Base-by-base conservation (phyloP, 2,329 filamentous ascomycete genomes). In the Dryadomyces quercus-mongolicae region DNA sequence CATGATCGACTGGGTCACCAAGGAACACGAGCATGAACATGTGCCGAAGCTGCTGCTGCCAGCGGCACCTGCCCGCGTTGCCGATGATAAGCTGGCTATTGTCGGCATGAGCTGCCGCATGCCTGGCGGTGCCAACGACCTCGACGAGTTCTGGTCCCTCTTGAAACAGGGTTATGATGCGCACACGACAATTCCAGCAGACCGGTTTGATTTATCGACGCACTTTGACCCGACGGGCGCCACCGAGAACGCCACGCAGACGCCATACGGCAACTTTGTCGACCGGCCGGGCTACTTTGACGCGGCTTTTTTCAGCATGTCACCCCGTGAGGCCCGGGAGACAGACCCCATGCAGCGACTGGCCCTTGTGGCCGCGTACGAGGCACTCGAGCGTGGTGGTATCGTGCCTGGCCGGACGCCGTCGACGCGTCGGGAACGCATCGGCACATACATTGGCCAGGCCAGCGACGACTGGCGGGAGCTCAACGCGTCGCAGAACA, bases 301-400 rank as follows among this genome's bases (percentile, higher is more conserved):
- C 62, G 82, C 85, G 18, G 75, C 82, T 0, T 91, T 92, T 70
- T 92, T 92, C 77, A 88, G 88, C 67, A 89, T 56, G 44, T 56
- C 55, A 49, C 55, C 55, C 9, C 52, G 52, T 16, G 55, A 92
- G 68, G 87, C 87, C 36, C 78, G 80, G 51, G 85, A 90, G 64
- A 88, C 85, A 1, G 87, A 91, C 65, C 87, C 87, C 0, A 87
- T 87, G 77, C 86, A 89, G 65, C 78, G 87, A 61, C 74, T 91
- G 59, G 84, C 85, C 2, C 70, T 92, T 18, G 79, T 83, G 10
- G 88, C 86, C 2, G 85, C 85, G 0, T 92, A 90, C 61, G 86
- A 92, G 64, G 86, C 87, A 0, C 73, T 92, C 47, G 87, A 93
- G 65, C 86, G 86, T 80, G 83, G 83, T 42, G 87, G 86, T 1